phyloP scores from a whole-genome alignment of 345 rosid species.

The Dimocarpus longan region DNA sequence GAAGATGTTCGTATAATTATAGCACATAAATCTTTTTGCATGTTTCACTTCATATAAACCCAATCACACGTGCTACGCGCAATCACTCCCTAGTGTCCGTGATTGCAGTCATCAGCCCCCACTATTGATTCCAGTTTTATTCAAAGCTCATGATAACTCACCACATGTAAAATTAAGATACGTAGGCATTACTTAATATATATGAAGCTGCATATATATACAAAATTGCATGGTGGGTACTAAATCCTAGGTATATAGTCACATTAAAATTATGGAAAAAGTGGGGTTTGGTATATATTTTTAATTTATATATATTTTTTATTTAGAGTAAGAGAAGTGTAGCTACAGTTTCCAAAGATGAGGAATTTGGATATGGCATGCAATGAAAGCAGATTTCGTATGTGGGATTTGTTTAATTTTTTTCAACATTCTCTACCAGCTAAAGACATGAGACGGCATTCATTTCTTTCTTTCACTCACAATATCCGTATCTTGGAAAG shows the following conservation, averaged over 20 bases:
- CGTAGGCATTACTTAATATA: constrained; percentile 12
- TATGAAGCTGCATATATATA: not conserved
- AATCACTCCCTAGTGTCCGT: constrained; percentile 32
- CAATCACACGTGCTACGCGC: constrained; percentile 41
- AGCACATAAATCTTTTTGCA: constrained; percentile 12
- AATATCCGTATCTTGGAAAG: constrained; percentile 54
- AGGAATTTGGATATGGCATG: constrained; percentile 34
- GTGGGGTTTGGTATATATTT: constrained; percentile 22
- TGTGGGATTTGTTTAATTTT: constrained; percentile 18
- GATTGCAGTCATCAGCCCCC: constrained; percentile 37
- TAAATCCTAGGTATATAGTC: constrained; percentile 2
- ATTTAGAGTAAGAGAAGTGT: constrained; percentile 37
- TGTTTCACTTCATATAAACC: constrained; percentile 3
- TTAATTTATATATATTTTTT: constrained; percentile 2
- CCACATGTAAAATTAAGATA: constrained; percentile 24
- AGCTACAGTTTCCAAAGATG: constrained; percentile 50
- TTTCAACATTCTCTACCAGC: constrained; percentile 42
- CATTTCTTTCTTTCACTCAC: constrained; percentile 20
- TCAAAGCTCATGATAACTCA: constrained; percentile 40
- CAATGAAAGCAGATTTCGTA: constrained; percentile 17
- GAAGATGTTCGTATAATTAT: constrained; percentile 19
- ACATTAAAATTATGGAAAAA: not conserved
- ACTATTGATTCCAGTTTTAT: constrained; percentile 18
- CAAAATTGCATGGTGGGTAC: constrained; percentile 20
- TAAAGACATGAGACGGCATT: constrained; percentile 42